Base-by-base conservation (phyloP, 1,284 basidiomycete species). In the Porogramme epimiltina region DNA sequence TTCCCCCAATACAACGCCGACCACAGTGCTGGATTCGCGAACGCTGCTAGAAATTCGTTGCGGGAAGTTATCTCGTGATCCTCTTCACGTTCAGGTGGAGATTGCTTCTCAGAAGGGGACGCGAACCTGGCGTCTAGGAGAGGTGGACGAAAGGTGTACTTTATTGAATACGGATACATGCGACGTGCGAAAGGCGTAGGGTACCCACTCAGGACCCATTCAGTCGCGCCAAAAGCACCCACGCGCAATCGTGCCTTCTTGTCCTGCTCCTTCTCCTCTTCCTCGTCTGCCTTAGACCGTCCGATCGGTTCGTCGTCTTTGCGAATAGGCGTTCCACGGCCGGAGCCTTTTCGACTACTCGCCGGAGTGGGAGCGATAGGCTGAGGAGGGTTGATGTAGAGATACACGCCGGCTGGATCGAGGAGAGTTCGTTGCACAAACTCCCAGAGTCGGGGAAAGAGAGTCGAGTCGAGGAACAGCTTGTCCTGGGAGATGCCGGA, bases 171-270 rank as follows among this genome's bases (percentile, higher is more conserved):
- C 40, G 39, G 25, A 18, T 52, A 59, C 45, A 55, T 52, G 50
- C 23, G 26, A 18, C 40, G 36, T 37, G 31, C 23, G 34, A 55
- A 47, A 45, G 51, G 57, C 45, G 42, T 45, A 47, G 25, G 47
- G 37, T 64, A 66, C 77, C 40, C 68, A 89, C 87, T 81, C 54
- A 89, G 51, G 4, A 85, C 65, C 81, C 85, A 90, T 51, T 76
- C 74, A 6, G 91, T 64, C 5, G 86, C 83, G 2, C 89, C 85
- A 13, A 95, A 73, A 0, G 86, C 91, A 15, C 84, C 81, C 9
- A 89, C 79, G 33, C 91, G 77, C 55, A 94, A 67, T 46, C 92
- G 75, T 0, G 87, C 89, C 56, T 78, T 80, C 39, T 87, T 73
- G 64, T 95, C 92, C 24, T 72, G 68, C 36, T 85, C 82, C 31